Evolutionary conservation across 148 eudicot species (phyloP).

Genomic region (Amaranthus palmeri): DNA sequence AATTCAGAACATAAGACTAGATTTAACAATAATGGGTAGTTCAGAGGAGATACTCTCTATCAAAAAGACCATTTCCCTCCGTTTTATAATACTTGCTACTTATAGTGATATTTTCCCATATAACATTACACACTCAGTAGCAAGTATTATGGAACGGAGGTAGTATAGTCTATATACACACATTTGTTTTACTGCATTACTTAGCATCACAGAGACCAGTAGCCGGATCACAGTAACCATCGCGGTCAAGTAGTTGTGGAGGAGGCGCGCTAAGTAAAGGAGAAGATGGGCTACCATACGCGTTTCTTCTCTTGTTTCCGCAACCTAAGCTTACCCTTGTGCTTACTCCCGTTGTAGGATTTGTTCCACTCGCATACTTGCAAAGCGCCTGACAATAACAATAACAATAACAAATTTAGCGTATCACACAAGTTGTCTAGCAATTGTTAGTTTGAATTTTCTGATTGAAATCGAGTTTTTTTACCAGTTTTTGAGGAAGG

Average conservation of each 20-base stretch:
- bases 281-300: slow-evolving; percentile 88
- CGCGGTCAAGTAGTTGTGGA: slow-evolving; percentile 71
- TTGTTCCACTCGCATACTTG: slow-evolving; percentile 92
- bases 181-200: slow-evolving; percentile 15
- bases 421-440: not conserved
- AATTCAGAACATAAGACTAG: no score
- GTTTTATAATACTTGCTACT: no score
- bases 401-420: slow-evolving; percentile 23
- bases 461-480: not conserved
- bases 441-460: no score
- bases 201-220: slow-evolving; percentile 87
- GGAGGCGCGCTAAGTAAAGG: slow-evolving; percentile 95
- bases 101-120: no score
- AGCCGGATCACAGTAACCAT: slow-evolving; percentile 75
- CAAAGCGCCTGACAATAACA: slow-evolving; percentile 62
- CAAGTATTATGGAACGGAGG: no score
- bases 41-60: no score
- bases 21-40: no score
- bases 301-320: slow-evolving; percentile 81
- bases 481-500: slow-evolving; percentile 82
- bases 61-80: no score
- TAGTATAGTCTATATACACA: no score
- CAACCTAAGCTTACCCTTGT: slow-evolving; percentile 91
- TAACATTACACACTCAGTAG: no score
- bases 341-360: slow-evolving; percentile 81